These are phyloP conservation scores for Porcisia deanei DNA, from an alignment of 208 protist genomes.

Conservation along the genomic window DNA sequence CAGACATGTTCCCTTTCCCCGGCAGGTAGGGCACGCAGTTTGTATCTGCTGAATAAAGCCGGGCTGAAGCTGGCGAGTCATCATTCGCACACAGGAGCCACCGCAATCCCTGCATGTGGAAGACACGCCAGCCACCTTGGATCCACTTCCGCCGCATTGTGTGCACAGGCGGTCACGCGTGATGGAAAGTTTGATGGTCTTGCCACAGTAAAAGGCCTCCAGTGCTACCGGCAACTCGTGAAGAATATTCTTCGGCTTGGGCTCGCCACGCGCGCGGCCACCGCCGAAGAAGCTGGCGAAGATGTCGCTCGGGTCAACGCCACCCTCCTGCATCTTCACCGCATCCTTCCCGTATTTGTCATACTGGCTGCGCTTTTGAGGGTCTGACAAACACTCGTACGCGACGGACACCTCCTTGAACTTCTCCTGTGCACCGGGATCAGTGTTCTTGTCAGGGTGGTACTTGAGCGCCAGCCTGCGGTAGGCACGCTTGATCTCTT, in stretches of 20 bases:
- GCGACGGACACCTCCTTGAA: slow-evolving; percentile 96
- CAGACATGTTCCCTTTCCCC: slow-evolving; percentile 92
- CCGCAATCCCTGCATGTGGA: slow-evolving; percentile 92
- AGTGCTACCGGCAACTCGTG: slow-evolving; percentile 94
- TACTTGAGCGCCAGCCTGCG: slow-evolving; percentile 94
- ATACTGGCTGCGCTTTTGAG: slow-evolving; percentile 97
- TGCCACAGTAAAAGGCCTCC: slow-evolving; percentile 98
- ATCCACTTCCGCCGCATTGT: slow-evolving; percentile 85
- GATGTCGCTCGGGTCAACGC: slow-evolving; percentile 83
- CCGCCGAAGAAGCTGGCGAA: slow-evolving; percentile 93
- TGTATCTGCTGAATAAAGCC: slow-evolving; percentile 98
- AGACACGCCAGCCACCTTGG: slow-evolving; percentile 67
- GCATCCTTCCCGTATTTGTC: slow-evolving; percentile 98
- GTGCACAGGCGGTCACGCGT: slow-evolving; percentile 90
- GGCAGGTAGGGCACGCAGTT: slow-evolving; percentile 92
- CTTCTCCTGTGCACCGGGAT: slow-evolving; percentile 86
- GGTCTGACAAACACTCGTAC: slow-evolving; percentile 97
- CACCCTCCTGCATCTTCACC: slow-evolving; percentile 92
- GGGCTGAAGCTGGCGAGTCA: slow-evolving; percentile 94
- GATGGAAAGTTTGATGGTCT: slow-evolving; percentile 96
- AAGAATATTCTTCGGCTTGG: slow-evolving; percentile 96
- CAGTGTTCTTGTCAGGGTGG: slow-evolving; percentile 94
- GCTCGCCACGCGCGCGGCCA: slow-evolving; percentile 80
- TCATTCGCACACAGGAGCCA: slow-evolving; percentile 93
- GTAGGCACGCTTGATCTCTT: slow-evolving; percentile 94